Percentiles rank a stretch among this genome's conserved stretches.
phyloP scores from a whole-genome alignment of 441 rosid species.

The Euphorbia schlechtendalii region DNA sequence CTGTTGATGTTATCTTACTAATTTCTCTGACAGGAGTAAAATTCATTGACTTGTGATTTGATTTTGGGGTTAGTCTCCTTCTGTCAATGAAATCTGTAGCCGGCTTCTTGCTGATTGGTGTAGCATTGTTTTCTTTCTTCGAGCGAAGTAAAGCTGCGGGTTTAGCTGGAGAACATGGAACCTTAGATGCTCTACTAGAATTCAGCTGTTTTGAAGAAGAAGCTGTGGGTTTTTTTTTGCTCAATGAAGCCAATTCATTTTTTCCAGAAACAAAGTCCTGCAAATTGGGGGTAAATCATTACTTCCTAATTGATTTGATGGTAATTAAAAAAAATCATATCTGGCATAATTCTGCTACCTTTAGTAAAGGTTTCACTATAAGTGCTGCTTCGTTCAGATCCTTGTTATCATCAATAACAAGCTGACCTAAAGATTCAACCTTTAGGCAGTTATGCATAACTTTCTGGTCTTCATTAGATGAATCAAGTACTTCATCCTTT shows the following conservation, averaged over 20 bases:
- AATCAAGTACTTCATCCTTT: constrained; percentile 12
- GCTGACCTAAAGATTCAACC: constrained; percentile 23
- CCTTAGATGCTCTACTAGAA: constrained; percentile 21
- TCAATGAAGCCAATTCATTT: constrained; percentile 24
- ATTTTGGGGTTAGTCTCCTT: constrained; percentile 40
- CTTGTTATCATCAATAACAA: constrained; percentile 12
- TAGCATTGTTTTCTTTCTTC: constrained; percentile 26
- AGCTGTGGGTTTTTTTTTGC: constrained; percentile 29
- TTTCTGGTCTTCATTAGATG: constrained; percentile 14
- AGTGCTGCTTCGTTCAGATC: constrained; percentile 23
- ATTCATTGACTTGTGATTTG: constrained; percentile 40
- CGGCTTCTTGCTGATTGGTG: constrained; percentile 26
- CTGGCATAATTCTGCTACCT: constrained; percentile 32
- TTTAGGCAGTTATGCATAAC: constrained; percentile 22
- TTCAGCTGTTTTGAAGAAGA: constrained; percentile 25
- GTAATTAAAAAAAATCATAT: not conserved
- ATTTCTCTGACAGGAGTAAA: constrained; percentile 42
- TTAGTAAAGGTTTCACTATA: constrained; percentile 22
- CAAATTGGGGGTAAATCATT: constrained; percentile 10
- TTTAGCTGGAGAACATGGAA: constrained; percentile 27
- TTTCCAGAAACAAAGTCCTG: constrained; percentile 33
- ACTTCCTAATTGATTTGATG: constrained; percentile 6
- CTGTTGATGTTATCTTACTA: constrained; percentile 34
- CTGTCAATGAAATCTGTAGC: constrained; percentile 26
- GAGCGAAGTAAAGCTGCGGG: constrained; percentile 25